These are phyloP conservation scores for Nicotiana tabacum DNA, from an alignment of 257 asterid species.

Conservation along the genomic window DNA sequence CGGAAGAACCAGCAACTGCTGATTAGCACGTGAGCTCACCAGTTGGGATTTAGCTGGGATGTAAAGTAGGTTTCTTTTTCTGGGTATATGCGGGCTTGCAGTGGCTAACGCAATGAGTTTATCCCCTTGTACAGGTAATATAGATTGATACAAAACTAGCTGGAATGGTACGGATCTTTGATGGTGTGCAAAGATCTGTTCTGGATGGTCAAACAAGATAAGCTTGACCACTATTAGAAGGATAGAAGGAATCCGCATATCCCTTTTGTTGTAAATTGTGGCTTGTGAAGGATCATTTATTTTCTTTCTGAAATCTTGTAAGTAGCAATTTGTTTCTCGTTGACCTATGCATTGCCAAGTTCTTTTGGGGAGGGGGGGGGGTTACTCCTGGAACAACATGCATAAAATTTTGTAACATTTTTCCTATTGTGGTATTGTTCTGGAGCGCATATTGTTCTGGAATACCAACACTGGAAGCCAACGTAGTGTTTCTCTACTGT, in stretches of 20 bases:
- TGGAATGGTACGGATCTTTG: not conserved
- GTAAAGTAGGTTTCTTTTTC: not conserved
- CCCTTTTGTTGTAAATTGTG: slow-evolving; percentile 4
- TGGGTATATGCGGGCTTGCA: not conserved
- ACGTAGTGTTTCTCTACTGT: not conserved
- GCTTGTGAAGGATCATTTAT: not conserved
- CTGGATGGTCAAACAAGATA: not conserved
- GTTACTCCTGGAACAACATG: too few relatives aligned
- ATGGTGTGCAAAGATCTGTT: not conserved
- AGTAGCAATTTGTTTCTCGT: not conserved
- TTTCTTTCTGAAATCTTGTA: not conserved
- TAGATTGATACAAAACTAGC: not conserved
- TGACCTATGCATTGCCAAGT: not conserved
- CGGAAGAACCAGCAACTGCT: not conserved
- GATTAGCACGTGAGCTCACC: not conserved
- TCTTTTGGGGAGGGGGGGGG: not conserved
- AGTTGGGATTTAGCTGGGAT: not conserved
- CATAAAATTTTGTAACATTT: not conserved
- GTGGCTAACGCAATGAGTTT: not conserved
- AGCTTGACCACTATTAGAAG: not conserved
- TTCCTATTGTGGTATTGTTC: not conserved
- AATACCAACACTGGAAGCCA: not conserved
- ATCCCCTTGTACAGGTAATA: slow-evolving; percentile 9
- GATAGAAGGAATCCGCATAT: not conserved
- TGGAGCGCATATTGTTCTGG: not conserved